Conservation (phyloP, 106 monocot genomes). For the Acanthochlamys bracteata region DNA sequence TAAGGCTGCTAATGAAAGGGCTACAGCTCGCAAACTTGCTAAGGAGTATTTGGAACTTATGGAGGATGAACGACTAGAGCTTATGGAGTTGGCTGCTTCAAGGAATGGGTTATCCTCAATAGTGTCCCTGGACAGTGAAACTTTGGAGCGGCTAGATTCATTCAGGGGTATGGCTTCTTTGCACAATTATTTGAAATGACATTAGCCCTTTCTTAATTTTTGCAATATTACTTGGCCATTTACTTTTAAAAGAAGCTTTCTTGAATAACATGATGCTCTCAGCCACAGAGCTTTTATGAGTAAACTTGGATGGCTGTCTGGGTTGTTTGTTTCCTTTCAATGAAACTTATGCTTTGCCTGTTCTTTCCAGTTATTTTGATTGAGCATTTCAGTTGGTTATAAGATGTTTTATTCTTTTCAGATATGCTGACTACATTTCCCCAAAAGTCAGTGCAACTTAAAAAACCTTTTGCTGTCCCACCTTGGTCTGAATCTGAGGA, state of each 20-base stretch:
- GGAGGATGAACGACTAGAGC: constrained; percentile 95
- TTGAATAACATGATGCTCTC: too few relatives aligned
- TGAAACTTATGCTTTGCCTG: too few relatives aligned
- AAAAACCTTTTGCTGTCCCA: constrained; percentile 57
- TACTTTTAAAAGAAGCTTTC: too few relatives aligned
- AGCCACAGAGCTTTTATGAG: too few relatives aligned
- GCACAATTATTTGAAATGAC: background rate
- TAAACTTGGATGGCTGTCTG: too few relatives aligned
- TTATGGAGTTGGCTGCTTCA: constrained; percentile 89
- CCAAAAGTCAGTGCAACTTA: constrained; percentile 58
- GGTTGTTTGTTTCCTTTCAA: too few relatives aligned
- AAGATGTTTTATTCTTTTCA: constrained; percentile 20
- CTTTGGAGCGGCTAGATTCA: constrained; percentile 59
- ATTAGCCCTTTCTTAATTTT: too few relatives aligned
- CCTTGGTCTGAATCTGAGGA: constrained; percentile 85
- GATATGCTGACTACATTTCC: constrained; percentile 70
- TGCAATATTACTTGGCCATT: too few relatives aligned
- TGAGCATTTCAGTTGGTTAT: background rate
- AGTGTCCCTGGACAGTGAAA: constrained; percentile 68
- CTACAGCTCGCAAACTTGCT: constrained; percentile 88
- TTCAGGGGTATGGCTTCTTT: constrained; percentile 45
- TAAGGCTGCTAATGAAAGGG: constrained; percentile 87
- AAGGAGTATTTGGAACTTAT: constrained; percentile 87
- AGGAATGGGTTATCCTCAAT: constrained; percentile 76
- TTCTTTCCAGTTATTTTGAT: too few relatives aligned